Evolutionary conservation across 2,329 filamentous ascomycete genomes (phyloP).

Genomic region (Fusarium sp.): DNA sequence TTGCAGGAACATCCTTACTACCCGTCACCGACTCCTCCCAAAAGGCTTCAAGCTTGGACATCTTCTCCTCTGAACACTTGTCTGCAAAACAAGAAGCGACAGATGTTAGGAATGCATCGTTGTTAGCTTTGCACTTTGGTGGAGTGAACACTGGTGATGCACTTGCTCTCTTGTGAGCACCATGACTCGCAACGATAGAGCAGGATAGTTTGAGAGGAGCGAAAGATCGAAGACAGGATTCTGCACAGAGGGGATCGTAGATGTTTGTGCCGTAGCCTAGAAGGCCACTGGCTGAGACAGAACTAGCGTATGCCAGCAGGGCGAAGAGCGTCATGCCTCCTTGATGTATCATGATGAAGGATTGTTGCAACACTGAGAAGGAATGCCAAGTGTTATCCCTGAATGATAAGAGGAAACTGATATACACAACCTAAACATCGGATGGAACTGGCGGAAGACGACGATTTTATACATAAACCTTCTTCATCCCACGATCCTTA

Average conservation of each 20-base stretch:
- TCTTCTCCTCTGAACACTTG: neutral
- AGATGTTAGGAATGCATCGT: conserved; percentile 2
- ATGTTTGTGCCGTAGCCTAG: neutral
- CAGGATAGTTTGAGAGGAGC: neutral
- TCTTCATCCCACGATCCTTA: neutral
- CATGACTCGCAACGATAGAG: neutral
- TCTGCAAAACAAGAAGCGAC: conserved; percentile 9
- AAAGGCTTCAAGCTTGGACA: conserved; percentile 8
- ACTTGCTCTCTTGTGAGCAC: neutral
- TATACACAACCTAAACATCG: neutral
- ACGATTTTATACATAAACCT: conserved; percentile 17
- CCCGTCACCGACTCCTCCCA: conserved; percentile 18
- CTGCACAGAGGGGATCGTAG: conserved; percentile 12
- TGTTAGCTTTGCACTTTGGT: conserved; percentile 8
- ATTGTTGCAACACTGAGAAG: too few relatives aligned
- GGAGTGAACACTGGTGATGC: neutral
- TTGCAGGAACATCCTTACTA: neutral
- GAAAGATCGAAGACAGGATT: conserved; percentile 18
- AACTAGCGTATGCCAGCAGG: neutral
- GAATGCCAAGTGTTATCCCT: neutral
- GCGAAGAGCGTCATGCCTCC: neutral
- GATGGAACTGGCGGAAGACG: neutral
- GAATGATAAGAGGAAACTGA: neutral
- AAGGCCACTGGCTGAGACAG: neutral
- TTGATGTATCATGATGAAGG: neutral